These are phyloP conservation scores for Rhododendron ferrugineum DNA, from an alignment of 148 eudicot species.

Conservation along the genomic window DNA sequence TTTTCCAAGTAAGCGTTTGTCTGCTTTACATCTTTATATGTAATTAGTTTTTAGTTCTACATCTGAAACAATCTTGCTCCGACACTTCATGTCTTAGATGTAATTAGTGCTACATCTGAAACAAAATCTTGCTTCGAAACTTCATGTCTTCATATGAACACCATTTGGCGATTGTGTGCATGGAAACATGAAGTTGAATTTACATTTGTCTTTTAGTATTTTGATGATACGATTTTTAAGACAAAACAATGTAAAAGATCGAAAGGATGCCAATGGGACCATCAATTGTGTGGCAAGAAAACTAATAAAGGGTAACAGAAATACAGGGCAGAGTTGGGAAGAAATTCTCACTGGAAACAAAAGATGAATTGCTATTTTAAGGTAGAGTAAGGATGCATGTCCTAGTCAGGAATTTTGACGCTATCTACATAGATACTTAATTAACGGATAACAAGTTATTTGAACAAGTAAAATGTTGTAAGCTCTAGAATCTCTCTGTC, in stretches of 20 bases:
- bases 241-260: background rate
- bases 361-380: background rate
- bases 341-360: background rate
- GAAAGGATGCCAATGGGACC: background rate
- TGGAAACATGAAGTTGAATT: slow-evolving; percentile 3
- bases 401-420: background rate
- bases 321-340: background rate
- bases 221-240: background rate
- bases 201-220: background rate
- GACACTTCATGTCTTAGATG: background rate
- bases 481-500: background rate
- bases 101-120: background rate
- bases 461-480: background rate
- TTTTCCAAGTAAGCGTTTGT: slow-evolving; percentile 62
- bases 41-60: background rate
- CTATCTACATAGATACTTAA: background rate
- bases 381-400: background rate
- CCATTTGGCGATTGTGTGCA: background rate
- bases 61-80: background rate
- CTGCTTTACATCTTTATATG: background rate
- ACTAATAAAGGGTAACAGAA: background rate
- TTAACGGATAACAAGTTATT: background rate
- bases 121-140: background rate
- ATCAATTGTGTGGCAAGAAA: background rate
- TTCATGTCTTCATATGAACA: background rate